Percentiles rank a stretch among this genome's conserved stretches.
phyloP scores from a whole-genome alignment of 1,284 basidiomycete genomes.

The Blastosporella zonata region DNA sequence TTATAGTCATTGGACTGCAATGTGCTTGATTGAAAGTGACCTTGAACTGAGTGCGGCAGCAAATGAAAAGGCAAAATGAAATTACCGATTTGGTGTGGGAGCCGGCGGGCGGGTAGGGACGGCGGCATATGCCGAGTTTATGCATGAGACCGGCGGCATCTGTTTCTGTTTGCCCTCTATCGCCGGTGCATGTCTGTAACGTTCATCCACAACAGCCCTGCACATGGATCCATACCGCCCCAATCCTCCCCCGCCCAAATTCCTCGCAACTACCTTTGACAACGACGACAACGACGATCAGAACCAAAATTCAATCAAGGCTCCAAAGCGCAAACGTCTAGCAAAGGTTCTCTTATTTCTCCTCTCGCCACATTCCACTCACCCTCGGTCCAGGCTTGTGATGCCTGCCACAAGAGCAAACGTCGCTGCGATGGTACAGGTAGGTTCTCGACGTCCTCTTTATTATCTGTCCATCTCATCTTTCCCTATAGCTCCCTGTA shows the following conservation, averaged over 20 bases:
- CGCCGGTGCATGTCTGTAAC: conserved; percentile 23
- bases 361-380: conserved; percentile 14
- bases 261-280: conserved; percentile 26
- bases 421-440: conserved; percentile 79
- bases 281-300: conserved; percentile 31
- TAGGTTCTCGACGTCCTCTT: conserved; percentile 32
- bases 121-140: conserved; percentile 20
- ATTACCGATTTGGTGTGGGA: conserved; percentile 14
- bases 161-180: conserved; percentile 20
- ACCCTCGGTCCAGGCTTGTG: conserved; percentile 57
- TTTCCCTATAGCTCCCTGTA: conserved; percentile 59
- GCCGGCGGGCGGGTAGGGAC: conserved; percentile 35
- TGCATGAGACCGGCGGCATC: conserved; percentile 23
- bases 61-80: too few species aligned
- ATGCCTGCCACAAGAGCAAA: conserved; percentile 80
- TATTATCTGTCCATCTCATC: conserved; percentile 10
- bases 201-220: conserved; percentile 22
- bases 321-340: conserved; percentile 63
- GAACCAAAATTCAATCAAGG: conserved; percentile 39
- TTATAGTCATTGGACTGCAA: conserved; percentile 1
- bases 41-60: not conserved
- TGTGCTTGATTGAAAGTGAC: not conserved
- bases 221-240: conserved; percentile 27
- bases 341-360: conserved; percentile 51
- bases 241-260: conserved; percentile 20